Evolutionary conservation across 805 yeast species (phyloP).

Genomic region (Hanseniaspora mollemarum): DNA sequence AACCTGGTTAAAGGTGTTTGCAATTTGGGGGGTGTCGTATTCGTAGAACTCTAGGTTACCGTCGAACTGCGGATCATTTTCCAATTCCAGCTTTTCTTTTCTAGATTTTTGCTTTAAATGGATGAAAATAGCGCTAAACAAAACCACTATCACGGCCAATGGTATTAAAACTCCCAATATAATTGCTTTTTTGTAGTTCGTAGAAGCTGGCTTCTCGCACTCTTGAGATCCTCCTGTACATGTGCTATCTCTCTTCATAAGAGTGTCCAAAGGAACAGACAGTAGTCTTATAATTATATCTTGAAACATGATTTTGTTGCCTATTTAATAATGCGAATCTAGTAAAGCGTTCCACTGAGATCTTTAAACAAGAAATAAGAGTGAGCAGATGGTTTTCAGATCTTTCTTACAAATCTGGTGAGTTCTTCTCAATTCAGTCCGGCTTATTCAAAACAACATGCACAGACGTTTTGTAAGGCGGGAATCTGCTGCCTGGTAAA

Average conservation of each 20-base stretch:
- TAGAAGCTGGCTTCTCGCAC: constrained; percentile 16
- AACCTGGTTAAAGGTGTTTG: not conserved
- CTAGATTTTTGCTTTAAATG: constrained; percentile 9
- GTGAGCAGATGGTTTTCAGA: too few species aligned
- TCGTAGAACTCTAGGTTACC: constrained; percentile 16
- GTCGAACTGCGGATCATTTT: constrained; percentile 15
- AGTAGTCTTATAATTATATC: not conserved
- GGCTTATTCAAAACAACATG: too few species aligned
- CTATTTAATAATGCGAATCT: too few species aligned
- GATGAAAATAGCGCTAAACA: constrained; percentile 7
- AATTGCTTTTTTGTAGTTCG: constrained; percentile 9
- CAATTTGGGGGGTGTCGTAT: constrained; percentile 15
- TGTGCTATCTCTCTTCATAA: constrained; percentile 6
- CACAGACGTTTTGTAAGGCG: too few species aligned
- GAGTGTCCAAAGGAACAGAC: not conserved
- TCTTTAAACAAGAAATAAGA: too few species aligned
- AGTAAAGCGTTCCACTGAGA: too few species aligned
- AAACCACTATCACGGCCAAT: constrained; percentile 9
- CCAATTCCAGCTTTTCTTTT: constrained; percentile 12
- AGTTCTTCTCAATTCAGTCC: too few species aligned
- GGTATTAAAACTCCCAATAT: constrained; percentile 14
- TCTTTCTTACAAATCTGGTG: too few species aligned
- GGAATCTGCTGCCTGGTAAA: too few species aligned
- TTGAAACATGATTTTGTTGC: not conserved
- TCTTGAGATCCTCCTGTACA: constrained; percentile 11